phyloP scores from a whole-genome alignment of 441 rosid genomes.

The Bocquillonia castaneifolia region DNA sequence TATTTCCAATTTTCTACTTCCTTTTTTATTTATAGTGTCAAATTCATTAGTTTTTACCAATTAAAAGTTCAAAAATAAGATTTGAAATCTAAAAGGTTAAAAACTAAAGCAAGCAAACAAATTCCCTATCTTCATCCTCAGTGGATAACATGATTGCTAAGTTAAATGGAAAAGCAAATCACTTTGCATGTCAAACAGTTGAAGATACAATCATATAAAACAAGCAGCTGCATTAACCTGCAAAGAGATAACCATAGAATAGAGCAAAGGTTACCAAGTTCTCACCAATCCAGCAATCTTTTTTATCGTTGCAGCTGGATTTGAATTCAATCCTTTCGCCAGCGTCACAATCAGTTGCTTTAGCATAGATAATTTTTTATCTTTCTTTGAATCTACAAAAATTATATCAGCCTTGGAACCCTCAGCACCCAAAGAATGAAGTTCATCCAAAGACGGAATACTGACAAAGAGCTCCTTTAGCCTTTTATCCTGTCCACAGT shows the following conservation, averaged over 20 bases:
- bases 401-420: slow-evolving; percentile 81
- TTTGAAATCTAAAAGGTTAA: too few species aligned
- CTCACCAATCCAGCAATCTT: slow-evolving; percentile 96
- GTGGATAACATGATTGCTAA: too few species aligned
- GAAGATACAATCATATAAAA: neutral
- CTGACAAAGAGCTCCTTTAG: slow-evolving; percentile 67
- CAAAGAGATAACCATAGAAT: slow-evolving; percentile 6
- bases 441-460: slow-evolving; percentile 87
- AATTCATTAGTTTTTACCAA: neutral
- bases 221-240: neutral
- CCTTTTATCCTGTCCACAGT: slow-evolving; percentile 63
- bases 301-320: slow-evolving; percentile 84
- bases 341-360: slow-evolving; percentile 79
- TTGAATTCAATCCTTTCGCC: slow-evolving; percentile 80
- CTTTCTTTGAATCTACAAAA: slow-evolving; percentile 81
- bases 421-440: slow-evolving; percentile 69
- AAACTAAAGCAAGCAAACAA: too few species aligned
- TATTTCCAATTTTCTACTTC: neutral
- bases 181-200: neutral
- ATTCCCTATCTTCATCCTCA: too few species aligned
- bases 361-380: slow-evolving; percentile 83
- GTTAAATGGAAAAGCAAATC: too few species aligned
- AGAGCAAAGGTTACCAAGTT: slow-evolving; percentile 19
- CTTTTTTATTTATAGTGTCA: neutral
- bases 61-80: too few species aligned